A percentile compares a stretch with the other conserved stretches of the same genome.
phyloP scores from a whole-genome alignment of 129 eudicot species.

The Cynara cardunculus region DNA sequence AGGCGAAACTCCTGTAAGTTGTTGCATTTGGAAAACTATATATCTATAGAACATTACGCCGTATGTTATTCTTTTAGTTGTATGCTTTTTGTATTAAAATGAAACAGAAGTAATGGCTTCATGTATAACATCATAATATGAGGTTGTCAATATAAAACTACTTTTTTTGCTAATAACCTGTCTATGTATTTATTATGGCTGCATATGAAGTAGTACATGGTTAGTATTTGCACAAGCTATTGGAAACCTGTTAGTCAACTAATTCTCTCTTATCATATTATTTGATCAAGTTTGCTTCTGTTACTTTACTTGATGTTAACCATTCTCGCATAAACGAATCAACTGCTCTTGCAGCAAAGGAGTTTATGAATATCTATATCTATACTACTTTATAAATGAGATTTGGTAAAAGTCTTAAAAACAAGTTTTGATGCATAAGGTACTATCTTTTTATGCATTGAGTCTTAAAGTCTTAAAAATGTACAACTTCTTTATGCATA shows the following conservation, averaged over 20 bases:
- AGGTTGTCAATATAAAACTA: not conserved
- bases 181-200: not conserved
- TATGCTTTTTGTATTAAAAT: not conserved
- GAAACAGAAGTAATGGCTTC: not conserved
- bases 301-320: not conserved
- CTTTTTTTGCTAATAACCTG: not conserved
- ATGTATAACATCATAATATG: not conserved
- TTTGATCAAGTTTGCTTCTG: not conserved
- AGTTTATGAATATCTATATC: not conserved
- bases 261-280: not conserved
- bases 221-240: not conserved
- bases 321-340: not conserved
- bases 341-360: not conserved
- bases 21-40: constrained; percentile 6
- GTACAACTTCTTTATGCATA: too few relatives aligned
- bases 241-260: not conserved
- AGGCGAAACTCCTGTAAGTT: constrained; percentile 89
- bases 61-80: not conserved
- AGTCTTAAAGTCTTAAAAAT: too few relatives aligned
- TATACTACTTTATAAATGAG: too few relatives aligned
- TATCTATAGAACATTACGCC: not conserved
- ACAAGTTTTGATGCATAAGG: too few relatives aligned
- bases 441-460: too few relatives aligned
- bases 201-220: not conserved
- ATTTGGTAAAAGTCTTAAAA: too few relatives aligned